Evolutionary conservation across 2,329 filamentous ascomycete genomes (phyloP).

Genomic region (Arthrinium puccinioides): DNA sequence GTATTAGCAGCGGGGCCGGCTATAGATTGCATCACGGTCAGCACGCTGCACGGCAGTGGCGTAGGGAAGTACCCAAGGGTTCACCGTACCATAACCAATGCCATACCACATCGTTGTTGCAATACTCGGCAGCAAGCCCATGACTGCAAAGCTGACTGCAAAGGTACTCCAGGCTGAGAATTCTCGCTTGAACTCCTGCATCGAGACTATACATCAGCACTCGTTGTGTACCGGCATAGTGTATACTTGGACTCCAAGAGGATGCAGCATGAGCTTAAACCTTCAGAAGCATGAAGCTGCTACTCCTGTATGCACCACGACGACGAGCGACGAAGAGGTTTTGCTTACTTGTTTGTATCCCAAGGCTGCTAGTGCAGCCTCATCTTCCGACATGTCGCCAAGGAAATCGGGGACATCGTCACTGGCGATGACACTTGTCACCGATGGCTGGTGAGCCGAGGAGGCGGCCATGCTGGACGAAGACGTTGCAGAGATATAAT

Average conservation of each 20-base stretch:
- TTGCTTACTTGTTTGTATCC: constrained; percentile 41
- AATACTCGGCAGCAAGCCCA: constrained; percentile 64
- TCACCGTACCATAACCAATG: constrained; percentile 34
- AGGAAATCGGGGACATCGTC: constrained; percentile 19
- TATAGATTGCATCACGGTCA: constrained; percentile 6
- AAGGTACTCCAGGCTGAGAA: constrained; percentile 70
- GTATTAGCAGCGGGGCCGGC: constrained; percentile 49
- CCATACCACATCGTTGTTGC: constrained; percentile 67
- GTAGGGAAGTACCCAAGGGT: not conserved
- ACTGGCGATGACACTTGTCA: constrained; percentile 18
- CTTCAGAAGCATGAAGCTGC: too few species aligned
- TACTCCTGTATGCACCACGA: too few species aligned
- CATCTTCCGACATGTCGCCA: constrained; percentile 35
- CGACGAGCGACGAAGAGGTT: constrained; percentile 27
- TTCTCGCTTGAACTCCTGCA: constrained; percentile 49
- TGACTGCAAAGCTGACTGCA: constrained; percentile 65
- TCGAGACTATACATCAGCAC: too few species aligned
- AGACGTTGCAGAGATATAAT: too few species aligned
- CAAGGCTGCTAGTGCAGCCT: constrained; percentile 53
- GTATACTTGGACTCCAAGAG: too few species aligned
- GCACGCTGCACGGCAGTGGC: not conserved
- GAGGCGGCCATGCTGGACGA: constrained; percentile 3
- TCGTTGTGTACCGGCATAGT: too few species aligned
- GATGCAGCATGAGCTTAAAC: too few species aligned
- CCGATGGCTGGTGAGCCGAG: constrained; percentile 12